Evolutionary conservation across 148 eudicot species (phyloP).

Genomic region (Rhododendron molle): DNA sequence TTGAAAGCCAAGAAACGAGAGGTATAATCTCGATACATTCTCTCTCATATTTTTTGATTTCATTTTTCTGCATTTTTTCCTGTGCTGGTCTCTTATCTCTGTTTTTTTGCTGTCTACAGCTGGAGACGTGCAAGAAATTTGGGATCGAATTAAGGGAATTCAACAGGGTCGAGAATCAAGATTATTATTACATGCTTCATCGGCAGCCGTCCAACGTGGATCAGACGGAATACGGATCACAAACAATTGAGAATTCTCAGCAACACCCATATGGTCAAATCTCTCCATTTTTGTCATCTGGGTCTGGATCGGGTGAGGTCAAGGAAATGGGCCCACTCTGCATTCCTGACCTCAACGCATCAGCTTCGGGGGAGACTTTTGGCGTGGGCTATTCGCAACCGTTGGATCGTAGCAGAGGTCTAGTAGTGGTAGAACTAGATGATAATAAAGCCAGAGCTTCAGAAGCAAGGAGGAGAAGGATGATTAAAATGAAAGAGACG

Average conservation of each 20-base stretch:
- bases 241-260: neutral
- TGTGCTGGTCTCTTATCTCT: neutral
- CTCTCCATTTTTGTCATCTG: neutral
- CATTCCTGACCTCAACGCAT: neutral
- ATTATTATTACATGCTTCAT: neutral
- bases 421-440: neutral
- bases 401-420: neutral
- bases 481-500: neutral
- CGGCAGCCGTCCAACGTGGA: neutral
- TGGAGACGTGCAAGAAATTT: neutral
- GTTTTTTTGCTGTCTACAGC: neutral
- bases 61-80: neutral
- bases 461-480: neutral
- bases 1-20: conserved; percentile 22
- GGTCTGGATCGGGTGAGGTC: neutral
- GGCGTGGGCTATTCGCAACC: neutral
- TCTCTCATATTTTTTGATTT: neutral
- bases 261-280: neutral
- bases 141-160: neutral
- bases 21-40: conserved; percentile 8
- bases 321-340: neutral
- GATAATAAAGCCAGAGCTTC: neutral
- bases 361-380: neutral
- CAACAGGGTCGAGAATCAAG: neutral
- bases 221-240: neutral